Conservation (phyloP, 2,329 filamentous ascomycete genomes). For the Lojkania enalia region DNA sequence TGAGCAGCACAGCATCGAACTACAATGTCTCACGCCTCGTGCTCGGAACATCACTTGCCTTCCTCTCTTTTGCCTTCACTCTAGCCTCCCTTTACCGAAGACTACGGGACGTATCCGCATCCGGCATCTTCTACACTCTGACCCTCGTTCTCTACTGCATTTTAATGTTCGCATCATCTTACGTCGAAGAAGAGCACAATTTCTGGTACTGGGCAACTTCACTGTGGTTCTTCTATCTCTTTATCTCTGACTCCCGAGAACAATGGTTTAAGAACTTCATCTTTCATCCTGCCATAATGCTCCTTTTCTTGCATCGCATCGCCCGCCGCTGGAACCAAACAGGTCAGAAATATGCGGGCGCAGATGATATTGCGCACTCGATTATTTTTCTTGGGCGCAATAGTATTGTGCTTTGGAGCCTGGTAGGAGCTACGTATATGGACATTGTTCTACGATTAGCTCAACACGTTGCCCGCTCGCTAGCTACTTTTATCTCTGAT, state of each 20-base stretch:
- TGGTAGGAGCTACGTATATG: conserved; percentile 71
- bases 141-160: conserved; percentile 62
- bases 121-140: conserved; percentile 46
- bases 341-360: conserved; percentile 93
- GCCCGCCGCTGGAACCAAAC: conserved; percentile 91
- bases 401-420: conserved; percentile 66
- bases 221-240: conserved; percentile 64
- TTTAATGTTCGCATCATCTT: conserved; percentile 99
- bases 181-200: conserved; percentile 96
- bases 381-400: conserved; percentile 56
- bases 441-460: conserved; percentile 57
- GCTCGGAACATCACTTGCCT: conserved; percentile 50
- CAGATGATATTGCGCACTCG: conserved; percentile 78
- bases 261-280: conserved; percentile 28
- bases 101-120: conserved; percentile 53
- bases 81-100: conserved; percentile 41
- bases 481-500: conserved; percentile 14
- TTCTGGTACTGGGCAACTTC: conserved; percentile 95
- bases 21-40: conserved; percentile 73
- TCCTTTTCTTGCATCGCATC: conserved; percentile 67
- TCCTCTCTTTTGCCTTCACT: conserved; percentile 48
- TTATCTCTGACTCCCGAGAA: conserved; percentile 43
- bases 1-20: conserved; percentile 91
- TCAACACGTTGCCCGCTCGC: conserved; percentile 32
- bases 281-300: conserved; percentile 46